Evolutionary conservation across 2,329 filamentous ascomycete genomes (phyloP).

Genomic region (Diaporthe vaccinii): DNA sequence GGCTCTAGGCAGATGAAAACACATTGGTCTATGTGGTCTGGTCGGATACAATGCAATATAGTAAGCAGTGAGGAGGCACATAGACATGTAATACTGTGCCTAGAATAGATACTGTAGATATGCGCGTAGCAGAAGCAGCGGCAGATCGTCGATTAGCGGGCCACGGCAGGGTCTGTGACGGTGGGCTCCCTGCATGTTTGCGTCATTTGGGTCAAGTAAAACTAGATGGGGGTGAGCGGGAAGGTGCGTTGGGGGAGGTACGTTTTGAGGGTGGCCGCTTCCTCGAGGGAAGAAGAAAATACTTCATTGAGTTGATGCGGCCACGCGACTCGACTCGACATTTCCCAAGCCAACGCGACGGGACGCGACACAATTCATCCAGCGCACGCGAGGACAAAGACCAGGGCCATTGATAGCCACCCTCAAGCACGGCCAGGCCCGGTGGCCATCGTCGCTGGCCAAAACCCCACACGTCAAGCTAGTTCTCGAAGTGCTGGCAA

Average conservation of each 20-base stretch:
- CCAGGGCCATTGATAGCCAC: background rate
- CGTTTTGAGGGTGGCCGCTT: background rate
- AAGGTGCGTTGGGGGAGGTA: background rate
- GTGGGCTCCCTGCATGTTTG: background rate
- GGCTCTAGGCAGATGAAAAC: too few relatives aligned
- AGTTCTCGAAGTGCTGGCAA: background rate
- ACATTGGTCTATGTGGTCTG: too few relatives aligned
- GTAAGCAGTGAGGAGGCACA: background rate
- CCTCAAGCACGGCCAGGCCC: background rate
- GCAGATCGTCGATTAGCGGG: constrained; percentile 7
- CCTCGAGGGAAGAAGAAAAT: too few relatives aligned
- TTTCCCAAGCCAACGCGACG: background rate
- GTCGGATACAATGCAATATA: too few relatives aligned
- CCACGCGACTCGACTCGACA: background rate
- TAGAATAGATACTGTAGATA: background rate
- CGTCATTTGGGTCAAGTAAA: background rate
- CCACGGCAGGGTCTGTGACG: background rate
- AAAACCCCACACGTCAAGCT: constrained; percentile 4
- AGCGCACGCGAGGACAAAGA: background rate
- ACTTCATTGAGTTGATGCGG: background rate
- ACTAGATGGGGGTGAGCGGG: background rate
- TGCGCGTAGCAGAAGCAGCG: background rate
- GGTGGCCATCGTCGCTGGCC: background rate
- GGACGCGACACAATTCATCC: background rate
- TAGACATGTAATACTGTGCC: background rate